phyloP scores from a whole-genome alignment of 1,284 basidiomycete species.

The Cryptococcus sp. region DNA sequence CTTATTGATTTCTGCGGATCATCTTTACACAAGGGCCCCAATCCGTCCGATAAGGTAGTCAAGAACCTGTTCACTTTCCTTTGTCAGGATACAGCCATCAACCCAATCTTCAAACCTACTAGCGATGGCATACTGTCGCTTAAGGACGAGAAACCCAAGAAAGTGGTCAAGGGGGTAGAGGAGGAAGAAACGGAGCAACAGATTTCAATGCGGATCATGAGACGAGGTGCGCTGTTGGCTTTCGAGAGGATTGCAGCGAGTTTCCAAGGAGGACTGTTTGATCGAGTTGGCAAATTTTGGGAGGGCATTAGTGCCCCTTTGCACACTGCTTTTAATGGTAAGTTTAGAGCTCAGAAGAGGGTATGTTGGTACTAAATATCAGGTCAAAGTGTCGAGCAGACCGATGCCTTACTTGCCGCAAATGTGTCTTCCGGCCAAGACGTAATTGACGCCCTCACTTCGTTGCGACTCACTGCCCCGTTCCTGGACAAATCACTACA shows the following conservation, averaged over 20 bases:
- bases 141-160: conserved; percentile 48
- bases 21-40: conserved; percentile 56
- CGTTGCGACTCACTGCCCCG: conserved; percentile 75
- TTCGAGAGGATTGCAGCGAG: conserved; percentile 71
- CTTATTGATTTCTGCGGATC: conserved; percentile 83
- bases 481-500: conserved; percentile 69
- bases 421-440: conserved; percentile 65
- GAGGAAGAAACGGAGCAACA: conserved; percentile 51
- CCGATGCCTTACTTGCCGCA: conserved; percentile 14
- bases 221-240: conserved; percentile 78
- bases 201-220: conserved; percentile 54
- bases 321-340: conserved; percentile 65
- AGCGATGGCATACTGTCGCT: conserved; percentile 76
- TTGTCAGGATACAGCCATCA: conserved; percentile 84
- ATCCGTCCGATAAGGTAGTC: conserved; percentile 85
- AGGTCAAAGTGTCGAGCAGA: conserved; percentile 12
- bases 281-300: conserved; percentile 87
- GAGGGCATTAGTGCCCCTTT: conserved; percentile 80
- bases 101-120: conserved; percentile 68
- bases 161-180: conserved; percentile 52
- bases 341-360: conserved; percentile 19
- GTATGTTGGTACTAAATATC: not conserved
- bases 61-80: conserved; percentile 97
- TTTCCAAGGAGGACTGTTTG: conserved; percentile 72
- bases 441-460: conserved; percentile 87